Conservation (phyloP, 2,329 filamentous ascomycete species). For the Exserohilum rostratum region DNA sequence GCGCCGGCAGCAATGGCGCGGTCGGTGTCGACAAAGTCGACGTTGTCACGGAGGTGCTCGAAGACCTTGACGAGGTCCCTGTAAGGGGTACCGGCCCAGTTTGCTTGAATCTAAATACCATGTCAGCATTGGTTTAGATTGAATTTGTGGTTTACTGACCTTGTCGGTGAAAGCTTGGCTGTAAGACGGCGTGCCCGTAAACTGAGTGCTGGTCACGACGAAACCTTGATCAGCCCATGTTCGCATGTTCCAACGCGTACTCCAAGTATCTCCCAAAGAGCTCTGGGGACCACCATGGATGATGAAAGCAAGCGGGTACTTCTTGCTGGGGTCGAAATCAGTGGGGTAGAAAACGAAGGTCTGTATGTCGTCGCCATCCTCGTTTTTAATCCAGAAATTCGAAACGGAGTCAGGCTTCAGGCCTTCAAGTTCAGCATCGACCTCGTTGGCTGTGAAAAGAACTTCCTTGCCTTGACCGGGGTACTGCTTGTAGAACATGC, state of each 20-base stretch:
- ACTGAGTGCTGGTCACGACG: constrained; percentile 79
- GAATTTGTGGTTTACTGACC: not conserved
- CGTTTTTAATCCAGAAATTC: constrained; percentile 73
- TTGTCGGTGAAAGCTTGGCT: constrained; percentile 77
- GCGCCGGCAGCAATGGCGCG: constrained; percentile 78
- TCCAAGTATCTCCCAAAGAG: constrained; percentile 76
- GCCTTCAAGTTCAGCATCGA: constrained; percentile 69
- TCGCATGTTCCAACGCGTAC: constrained; percentile 81
- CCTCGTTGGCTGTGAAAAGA: constrained; percentile 67
- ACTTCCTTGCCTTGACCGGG: constrained; percentile 43
- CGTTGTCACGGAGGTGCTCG: constrained; percentile 71
- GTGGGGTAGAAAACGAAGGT: constrained; percentile 69
- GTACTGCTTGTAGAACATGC: constrained; percentile 40
- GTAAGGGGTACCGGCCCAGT: constrained; percentile 88
- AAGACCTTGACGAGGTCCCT: constrained; percentile 79
- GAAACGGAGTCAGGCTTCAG: constrained; percentile 66
- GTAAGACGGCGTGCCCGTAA: constrained; percentile 81
- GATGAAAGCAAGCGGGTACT: constrained; percentile 77
- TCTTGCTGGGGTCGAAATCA: constrained; percentile 71
- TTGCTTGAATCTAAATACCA: constrained; percentile 62
- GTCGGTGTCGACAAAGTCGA: constrained; percentile 71
- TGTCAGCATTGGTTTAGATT: not conserved
- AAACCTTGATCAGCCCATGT: constrained; percentile 88
- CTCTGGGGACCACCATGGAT: constrained; percentile 85
- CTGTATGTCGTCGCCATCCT: constrained; percentile 64